phyloP scores from a whole-genome alignment of 768 basidiomycete genomes.

The Chalciporus sphaerocephalus region DNA sequence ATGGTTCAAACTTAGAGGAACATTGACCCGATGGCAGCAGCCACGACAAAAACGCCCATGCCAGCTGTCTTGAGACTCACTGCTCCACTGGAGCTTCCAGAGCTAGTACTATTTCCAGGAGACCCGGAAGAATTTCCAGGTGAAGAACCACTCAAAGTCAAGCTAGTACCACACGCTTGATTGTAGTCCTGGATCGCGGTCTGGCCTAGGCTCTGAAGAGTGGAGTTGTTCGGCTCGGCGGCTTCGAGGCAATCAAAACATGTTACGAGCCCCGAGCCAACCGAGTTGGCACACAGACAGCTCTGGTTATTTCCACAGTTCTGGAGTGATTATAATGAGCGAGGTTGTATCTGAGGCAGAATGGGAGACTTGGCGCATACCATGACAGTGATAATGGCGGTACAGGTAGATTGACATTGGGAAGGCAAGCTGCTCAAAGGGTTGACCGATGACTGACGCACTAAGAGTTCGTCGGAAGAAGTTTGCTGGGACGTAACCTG shows the following conservation, averaged over 20 bases:
- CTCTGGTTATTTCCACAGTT: constrained; percentile 2
- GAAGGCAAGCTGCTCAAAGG: constrained; percentile 8
- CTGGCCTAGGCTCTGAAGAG: too few species aligned
- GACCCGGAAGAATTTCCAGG: too few species aligned
- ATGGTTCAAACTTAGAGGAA: too few species aligned
- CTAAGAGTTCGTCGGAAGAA: constrained; percentile 8
- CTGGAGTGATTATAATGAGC: not conserved
- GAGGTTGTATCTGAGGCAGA: too few species aligned
- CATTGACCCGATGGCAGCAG: constrained; percentile 14
- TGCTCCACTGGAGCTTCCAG: too few species aligned
- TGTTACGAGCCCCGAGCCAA: constrained; percentile 11
- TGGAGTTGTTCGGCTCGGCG: too few species aligned
- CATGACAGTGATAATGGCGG: constrained; percentile 13
- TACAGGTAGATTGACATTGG: constrained; percentile 19
- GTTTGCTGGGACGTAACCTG: constrained; percentile 6
- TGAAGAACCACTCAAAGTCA: too few species aligned
- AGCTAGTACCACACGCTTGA: constrained; percentile 6
- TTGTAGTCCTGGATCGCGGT: constrained; percentile 12
- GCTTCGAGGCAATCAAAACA: constrained; percentile 20
- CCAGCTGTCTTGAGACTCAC: constrained; percentile 5
- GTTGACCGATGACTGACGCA: constrained; percentile 19
- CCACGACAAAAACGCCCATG: constrained; percentile 1
- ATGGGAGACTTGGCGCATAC: too few species aligned
- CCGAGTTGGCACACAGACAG: constrained; percentile 11
- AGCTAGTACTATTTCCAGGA: too few species aligned